Base-by-base conservation (phyloP, 73 alveolate genomes). In the Stentor coeruleus region DNA sequence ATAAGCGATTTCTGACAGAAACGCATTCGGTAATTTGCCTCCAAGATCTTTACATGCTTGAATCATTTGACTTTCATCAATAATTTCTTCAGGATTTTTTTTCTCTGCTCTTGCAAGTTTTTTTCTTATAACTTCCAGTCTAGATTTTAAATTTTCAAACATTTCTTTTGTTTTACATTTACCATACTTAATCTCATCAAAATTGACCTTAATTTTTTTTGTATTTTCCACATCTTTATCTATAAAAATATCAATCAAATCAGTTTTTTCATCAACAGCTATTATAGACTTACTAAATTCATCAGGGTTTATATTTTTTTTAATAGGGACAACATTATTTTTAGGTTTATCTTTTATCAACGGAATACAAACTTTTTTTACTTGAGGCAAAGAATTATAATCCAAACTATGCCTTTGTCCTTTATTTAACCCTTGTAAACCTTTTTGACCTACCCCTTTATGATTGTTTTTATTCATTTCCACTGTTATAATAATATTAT, bases 111-210 rank as follows among this genome's bases (percentile, higher is more conserved):
- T 57, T 57, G 73, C 73, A n/a, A 57, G 28, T 57, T 31, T 57
- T 57, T 57, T 57, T 57, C 73, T 57, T n/a, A 57, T 31, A 57
- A 57, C 35, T 31, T 57, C 73, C 15, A 57, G 73, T 57, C 73
- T 57, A 20, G 15, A n/a, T 20, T 57, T 20, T 20, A 57, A 31
- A n/a, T 57, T 31, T 57, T 57, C 35, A 57, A 20, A 57, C 35
- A 57, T n/a, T 57, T 57, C 73, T 57, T 57, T 31, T 20, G 73
- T 57, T 57, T 57, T 57, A 31, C 73, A 57, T 57, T 57, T 57
- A 20, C 73, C 73, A 57, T 57, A 57, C 35, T n/a, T 20, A 57
- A 57, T 2, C 0, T 57, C 73, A 57, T 20, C 28, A 31, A n/a
- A 20, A 20, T 57, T 31, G 2, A n/a, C 15, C 1, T 57, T 20